A percentile compares a stretch with the other conserved stretches of the same genome.
Conservation (phyloP, 768 basidiomycete genomes). For the Trametes cubensis region DNA sequence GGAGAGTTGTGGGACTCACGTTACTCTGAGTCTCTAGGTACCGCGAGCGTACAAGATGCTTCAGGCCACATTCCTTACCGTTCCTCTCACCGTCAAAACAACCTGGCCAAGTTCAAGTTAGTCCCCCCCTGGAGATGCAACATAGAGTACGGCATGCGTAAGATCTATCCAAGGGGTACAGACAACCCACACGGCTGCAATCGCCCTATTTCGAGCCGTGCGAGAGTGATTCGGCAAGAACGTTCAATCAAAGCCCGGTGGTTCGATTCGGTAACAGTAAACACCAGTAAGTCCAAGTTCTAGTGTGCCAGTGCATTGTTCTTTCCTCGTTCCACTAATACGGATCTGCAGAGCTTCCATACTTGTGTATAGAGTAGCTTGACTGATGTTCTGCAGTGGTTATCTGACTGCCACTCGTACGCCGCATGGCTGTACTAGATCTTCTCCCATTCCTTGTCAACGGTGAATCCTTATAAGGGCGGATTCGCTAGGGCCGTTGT, state of each 20-base stretch:
- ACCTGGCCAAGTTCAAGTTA: neutral
- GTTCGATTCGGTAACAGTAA: neutral
- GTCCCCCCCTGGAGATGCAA: neutral
- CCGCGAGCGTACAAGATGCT: no score
- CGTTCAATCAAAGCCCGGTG: neutral
- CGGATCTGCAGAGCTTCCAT: neutral
- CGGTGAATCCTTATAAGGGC: neutral
- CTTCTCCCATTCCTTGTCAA: neutral
- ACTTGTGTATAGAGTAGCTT: neutral
- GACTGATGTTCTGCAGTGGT: neutral
- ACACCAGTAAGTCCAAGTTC: slow-evolving; percentile 2
- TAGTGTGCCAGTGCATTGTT: no score
- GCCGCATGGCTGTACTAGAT: neutral
- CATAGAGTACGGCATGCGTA: neutral
- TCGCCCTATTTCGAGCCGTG: neutral
- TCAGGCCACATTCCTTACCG: no score
- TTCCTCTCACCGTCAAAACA: no score
- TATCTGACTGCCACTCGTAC: neutral
- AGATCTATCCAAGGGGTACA: no score
- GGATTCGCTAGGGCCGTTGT: no score
- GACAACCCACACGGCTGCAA: no score
- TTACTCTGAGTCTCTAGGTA: no score
- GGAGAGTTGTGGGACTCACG: no score
- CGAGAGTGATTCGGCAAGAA: neutral
- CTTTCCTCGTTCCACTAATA: neutral